Evolutionary conservation across 1,284 basidiomycete species (phyloP), one percentile per base, ranked within the genome.

Genomic region (Leccinum angustisporum): DNA sequence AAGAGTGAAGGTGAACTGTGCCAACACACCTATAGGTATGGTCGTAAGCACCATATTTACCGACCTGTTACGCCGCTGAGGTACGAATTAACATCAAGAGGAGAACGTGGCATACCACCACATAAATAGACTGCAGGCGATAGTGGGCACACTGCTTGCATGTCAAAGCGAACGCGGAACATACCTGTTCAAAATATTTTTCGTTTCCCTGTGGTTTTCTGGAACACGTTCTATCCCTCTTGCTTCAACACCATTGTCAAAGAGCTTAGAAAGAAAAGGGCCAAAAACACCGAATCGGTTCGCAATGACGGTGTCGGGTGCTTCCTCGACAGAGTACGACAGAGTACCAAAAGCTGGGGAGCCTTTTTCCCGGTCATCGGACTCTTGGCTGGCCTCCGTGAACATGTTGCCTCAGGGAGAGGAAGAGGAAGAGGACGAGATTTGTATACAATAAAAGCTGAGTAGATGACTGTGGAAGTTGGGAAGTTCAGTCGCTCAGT

Each of bases 1-100:
- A 56, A 89, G 78, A 9, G 79, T 81, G 67, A 79, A 84, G 66
- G 75, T 71, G n/a, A 77, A 79, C 66, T 84, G 83, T 0, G 77
- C 85, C 27, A 88, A 76, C 18, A 82, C 76, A 5, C 86, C 86
- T 27, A 86, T 80, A 0, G 86, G 84, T 58, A 88, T 82, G 1
- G 83, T 83, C 2, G 79, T 80, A 38, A 86, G 70, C 1, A 83
- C 83, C 50, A 74, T 76, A 58, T 82, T 82, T 61, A 79, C 80
- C 31, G 81, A 81, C 76, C 79, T 81, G 48, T 57, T 40, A n/a
- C 16, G 14, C 61, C 52, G 8, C 27, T 64, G 57, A 65, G 63
- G 8, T 9, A 54, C 10, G 4, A 36, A 54, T 38, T 18, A 11
- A 52, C 4, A 18, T 50, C 1, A 38, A 58, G 27, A 54, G 25